Percentiles rank a stretch among this genome's conserved stretches.
phyloP scores from a whole-genome alignment of 257 asterid genomes.

The Solanum commersonii region DNA sequence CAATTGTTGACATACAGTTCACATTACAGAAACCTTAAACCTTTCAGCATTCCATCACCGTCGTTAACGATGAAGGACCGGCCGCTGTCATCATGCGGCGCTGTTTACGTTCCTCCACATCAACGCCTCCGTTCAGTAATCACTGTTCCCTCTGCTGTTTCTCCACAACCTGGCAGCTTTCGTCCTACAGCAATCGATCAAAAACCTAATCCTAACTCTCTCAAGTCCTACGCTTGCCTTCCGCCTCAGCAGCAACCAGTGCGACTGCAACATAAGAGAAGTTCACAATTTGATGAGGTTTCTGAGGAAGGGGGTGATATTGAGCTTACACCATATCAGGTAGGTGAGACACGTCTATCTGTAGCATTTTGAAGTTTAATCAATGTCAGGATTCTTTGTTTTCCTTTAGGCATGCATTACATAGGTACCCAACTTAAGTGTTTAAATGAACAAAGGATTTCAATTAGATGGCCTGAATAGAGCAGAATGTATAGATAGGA shows the following conservation, averaged over 20 bases:
- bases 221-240: conserved; percentile 34
- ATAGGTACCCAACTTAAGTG: background rate
- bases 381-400: background rate
- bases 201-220: conserved; percentile 13
- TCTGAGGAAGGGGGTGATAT: conserved; percentile 28
- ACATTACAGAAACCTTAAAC: conserved; percentile 42
- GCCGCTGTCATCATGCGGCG: conserved; percentile 39
- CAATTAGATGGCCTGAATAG: background rate
- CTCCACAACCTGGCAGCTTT: conserved; percentile 1
- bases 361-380: background rate
- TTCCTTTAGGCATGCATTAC: background rate
- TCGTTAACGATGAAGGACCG: conserved; percentile 47
- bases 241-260: conserved; percentile 26
- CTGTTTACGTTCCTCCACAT: conserved; percentile 67
- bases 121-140: conserved; percentile 45
- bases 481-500: background rate
- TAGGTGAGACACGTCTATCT: background rate
- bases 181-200: conserved; percentile 8
- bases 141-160: conserved; percentile 15
- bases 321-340: conserved; percentile 36
- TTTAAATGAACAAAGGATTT: background rate
- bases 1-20: conserved; percentile 19
- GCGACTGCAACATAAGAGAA: conserved; percentile 27
- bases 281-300: conserved; percentile 17
- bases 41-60: conserved; percentile 8